Conservation (phyloP, 2,329 filamentous ascomycete species). For the Lecanosticta acicola region DNA sequence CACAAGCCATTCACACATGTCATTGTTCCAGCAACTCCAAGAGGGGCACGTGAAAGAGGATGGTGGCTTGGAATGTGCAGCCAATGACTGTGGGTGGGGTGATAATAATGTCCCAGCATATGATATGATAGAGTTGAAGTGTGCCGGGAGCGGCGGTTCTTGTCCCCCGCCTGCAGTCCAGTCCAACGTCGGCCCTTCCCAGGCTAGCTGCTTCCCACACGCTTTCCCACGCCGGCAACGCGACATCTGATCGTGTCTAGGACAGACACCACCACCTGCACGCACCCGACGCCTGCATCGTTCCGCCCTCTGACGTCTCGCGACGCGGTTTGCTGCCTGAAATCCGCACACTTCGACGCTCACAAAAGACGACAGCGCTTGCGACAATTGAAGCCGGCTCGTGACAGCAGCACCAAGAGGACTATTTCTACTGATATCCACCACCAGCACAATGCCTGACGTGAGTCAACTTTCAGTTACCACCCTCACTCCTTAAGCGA, state of each 20-base stretch:
- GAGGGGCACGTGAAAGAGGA: not conserved
- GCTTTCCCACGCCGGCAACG: not conserved
- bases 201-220: not conserved
- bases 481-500: not conserved
- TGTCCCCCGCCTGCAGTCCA: not conserved
- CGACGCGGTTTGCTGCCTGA: conserved; percentile 13
- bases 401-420: conserved; percentile 10
- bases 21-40: too few relatives aligned
- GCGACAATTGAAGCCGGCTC: conserved; percentile 8
- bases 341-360: conserved; percentile 3
- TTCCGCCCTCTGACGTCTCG: conserved; percentile 1
- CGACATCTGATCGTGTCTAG: not conserved
- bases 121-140: too few relatives aligned
- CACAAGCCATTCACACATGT: not conserved
- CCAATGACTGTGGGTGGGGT: not conserved
- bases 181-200: not conserved
- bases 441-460: conserved; percentile 32
- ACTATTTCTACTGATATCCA: conserved; percentile 8
- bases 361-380: conserved; percentile 15
- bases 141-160: not conserved
- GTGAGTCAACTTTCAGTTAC: conserved; percentile 25
- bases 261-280: conserved; percentile 2
- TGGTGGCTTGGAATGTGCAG: not conserved
- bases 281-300: conserved; percentile 1
- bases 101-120: not conserved